These are phyloP conservation scores for Luffa acutangula DNA, from an alignment of 306 rosid genomes.

Conservation along the genomic window DNA sequence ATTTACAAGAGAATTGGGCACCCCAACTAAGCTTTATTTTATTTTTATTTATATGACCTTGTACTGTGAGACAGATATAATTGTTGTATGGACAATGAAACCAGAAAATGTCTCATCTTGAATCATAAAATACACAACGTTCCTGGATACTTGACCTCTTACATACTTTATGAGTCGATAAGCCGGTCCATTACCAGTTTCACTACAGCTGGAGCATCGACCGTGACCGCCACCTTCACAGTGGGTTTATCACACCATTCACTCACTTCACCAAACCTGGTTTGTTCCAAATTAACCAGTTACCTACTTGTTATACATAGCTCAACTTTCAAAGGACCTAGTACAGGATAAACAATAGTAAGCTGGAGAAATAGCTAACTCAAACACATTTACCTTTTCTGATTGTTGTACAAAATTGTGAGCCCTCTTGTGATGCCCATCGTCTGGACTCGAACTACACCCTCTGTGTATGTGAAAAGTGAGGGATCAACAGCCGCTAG, in stretches of 20 bases:
- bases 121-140: not conserved
- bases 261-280: constrained; percentile 70
- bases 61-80: not conserved
- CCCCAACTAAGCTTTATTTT: not conserved
- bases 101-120: not conserved
- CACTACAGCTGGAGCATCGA: constrained; percentile 56
- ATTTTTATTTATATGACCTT: not conserved
- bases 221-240: constrained; percentile 88
- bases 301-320: not conserved
- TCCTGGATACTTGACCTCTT: not conserved
- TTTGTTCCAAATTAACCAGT: constrained; percentile 9
- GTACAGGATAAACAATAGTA: not conserved
- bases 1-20: not conserved
- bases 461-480: constrained; percentile 66
- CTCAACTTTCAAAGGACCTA: not conserved
- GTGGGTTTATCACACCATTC: constrained; percentile 79
- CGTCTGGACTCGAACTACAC: constrained; percentile 84
- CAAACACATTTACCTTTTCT: constrained; percentile 46
- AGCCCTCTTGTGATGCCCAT: constrained; percentile 84
- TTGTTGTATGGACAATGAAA: not conserved
- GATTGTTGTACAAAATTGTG: constrained; percentile 55
- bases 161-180: constrained; percentile 21
- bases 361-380: not conserved
- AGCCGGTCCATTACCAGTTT: constrained; percentile 75
- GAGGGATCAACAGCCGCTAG: constrained; percentile 75